Evolutionary conservation across 805 yeast species (phyloP), one percentile per base, ranked within the genome.

Genomic region (Sugiyamaella valdiviana): DNA sequence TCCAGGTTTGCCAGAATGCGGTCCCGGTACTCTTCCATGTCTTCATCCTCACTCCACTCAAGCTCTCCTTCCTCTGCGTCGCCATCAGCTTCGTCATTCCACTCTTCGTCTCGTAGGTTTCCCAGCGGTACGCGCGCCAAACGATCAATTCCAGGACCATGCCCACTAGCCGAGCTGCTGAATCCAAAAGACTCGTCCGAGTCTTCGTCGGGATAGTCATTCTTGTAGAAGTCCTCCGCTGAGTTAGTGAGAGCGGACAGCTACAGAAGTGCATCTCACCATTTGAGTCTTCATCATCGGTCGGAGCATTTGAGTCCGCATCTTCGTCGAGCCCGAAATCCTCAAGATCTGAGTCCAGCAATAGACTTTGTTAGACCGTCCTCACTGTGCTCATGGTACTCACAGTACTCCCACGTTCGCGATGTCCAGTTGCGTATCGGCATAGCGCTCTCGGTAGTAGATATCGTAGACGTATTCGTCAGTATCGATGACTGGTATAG

Each of bases 181-280:
- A 32, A 41, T n/a, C 15, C 23, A 24, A 26, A 17, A 16, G 36
- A 23, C 19, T 68, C 80, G 7, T 80, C 88, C 54, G 32, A 26
- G 14, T 88, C 96, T 60, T 90, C 96, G 41, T 88, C 95, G 0
- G 98, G 98, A 60, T 91, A 91, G 60, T 91, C 98, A 65, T 93
- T 91, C 58, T 80, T 79, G 63, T 91, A 91, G 60, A 82, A 90
- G 48, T 85, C 88, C 67, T 91, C 99, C 17, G 96, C 96, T 57
- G 39, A 5, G 37, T 29, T 46, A 39, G 32, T 10, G 29, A 24
- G 32, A 26, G 32, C 9, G 32, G 9, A 24, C 6, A 6, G 29
- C 29, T 6, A 24, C 29, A 26, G 14, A 7, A 6, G n/a, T 10
- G 36, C 32, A 2, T 29, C 9, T 15, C 40, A 52, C 55, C 62